These are phyloP conservation scores for Citrus cavaleriei DNA, from an alignment of 345 rosid genomes.

Conservation along the genomic window DNA sequence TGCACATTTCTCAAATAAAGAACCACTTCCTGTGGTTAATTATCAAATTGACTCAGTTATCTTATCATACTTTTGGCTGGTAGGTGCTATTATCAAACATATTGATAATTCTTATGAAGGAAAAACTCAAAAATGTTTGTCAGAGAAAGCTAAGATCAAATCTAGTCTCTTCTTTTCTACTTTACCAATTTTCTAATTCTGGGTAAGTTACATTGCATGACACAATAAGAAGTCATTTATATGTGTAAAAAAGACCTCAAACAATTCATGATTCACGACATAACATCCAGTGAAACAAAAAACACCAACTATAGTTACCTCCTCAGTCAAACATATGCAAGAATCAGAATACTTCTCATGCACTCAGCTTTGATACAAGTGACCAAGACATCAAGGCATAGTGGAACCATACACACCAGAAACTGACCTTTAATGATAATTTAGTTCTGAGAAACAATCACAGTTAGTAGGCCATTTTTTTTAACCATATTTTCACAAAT, in stretches of 20 bases:
- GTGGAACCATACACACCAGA: background rate
- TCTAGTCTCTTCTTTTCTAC: background rate
- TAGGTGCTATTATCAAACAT: background rate
- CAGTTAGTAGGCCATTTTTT: background rate
- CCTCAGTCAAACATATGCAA: background rate
- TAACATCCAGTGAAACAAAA: background rate
- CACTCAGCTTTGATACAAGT: background rate
- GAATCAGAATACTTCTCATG: background rate
- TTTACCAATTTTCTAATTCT: background rate
- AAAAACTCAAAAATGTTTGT: background rate
- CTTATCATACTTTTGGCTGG: background rate
- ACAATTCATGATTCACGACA: background rate
- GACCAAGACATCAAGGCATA: background rate
- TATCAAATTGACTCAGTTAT: background rate
- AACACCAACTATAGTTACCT: background rate
- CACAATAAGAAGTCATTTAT: background rate
- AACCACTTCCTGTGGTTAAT: background rate
- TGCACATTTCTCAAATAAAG: background rate
- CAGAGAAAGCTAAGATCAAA: background rate
- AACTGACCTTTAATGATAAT: background rate
- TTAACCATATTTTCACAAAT: background rate
- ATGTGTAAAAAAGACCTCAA: background rate
- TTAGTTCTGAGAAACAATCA: background rate
- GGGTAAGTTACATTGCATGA: background rate
- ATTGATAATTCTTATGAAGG: background rate